Percentiles rank a stretch among this genome's conserved stretches.
These are phyloP conservation scores for Oemleria cerasiformis DNA, from an alignment of 306 rosid species.

Conservation along the genomic window DNA sequence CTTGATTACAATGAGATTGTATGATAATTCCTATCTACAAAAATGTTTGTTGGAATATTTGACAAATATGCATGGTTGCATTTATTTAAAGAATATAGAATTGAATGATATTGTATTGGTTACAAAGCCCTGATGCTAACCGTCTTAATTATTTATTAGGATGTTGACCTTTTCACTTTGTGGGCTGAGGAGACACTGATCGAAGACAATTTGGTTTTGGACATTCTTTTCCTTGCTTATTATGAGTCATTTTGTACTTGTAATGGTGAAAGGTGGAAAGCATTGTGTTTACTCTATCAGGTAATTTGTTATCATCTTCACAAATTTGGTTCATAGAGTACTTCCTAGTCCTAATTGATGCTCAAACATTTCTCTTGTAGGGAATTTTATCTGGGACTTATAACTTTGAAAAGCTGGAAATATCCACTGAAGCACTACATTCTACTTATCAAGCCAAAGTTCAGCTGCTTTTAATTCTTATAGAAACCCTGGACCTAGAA, in stretches of 20 bases:
- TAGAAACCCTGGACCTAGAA: conserved; percentile 84
- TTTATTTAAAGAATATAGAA: not conserved
- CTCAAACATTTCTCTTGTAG: conserved; percentile 40
- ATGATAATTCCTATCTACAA: not conserved
- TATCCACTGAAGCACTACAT: conserved; percentile 60
- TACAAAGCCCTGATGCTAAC: conserved; percentile 9
- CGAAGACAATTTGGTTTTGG: conserved; percentile 89
- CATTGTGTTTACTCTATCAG: conserved; percentile 63
- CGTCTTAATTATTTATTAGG: conserved; percentile 52
- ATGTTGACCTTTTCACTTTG: conserved; percentile 77
- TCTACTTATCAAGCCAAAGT: conserved; percentile 67
- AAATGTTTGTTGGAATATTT: not conserved
- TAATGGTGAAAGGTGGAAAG: conserved; percentile 67
- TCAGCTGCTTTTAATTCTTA: conserved; percentile 72
- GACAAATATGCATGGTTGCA: not conserved
- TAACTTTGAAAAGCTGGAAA: conserved; percentile 70
- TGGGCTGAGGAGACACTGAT: conserved; percentile 96
- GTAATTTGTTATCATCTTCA: conserved; percentile 37
- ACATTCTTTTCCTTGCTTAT: conserved; percentile 81
- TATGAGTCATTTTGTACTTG: conserved; percentile 75
- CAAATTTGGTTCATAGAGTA: conserved; percentile 15
- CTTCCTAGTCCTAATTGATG: conserved; percentile 23
- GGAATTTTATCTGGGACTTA: conserved; percentile 70
- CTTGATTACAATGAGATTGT: not conserved
- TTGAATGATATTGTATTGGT: conserved; percentile 4